Base-by-base conservation (phyloP, 768 basidiomycete species). In the Mycena rebaudengoi region DNA sequence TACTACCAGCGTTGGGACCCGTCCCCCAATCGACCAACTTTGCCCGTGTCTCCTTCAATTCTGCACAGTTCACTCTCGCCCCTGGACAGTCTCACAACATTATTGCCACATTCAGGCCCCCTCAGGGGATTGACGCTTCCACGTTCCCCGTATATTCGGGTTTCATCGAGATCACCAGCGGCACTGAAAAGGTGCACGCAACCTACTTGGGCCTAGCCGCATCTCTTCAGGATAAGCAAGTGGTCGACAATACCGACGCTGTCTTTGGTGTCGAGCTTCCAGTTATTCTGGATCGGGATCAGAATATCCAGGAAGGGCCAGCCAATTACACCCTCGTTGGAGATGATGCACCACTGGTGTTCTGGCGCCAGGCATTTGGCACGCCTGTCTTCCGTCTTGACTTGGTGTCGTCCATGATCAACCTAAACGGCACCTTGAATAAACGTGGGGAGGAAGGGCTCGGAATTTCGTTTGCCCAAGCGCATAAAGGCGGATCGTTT, bases 91-190 rank as follows among this genome's bases (percentile, higher is more conserved):
- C 80, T 5, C 76, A 78, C 29, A 70, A 71, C 25, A 76, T 90
- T 53, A 67, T 75, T 5, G 82, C 82, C 7, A 69, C 69, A 20
- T 84, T 91, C 75, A 78, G 73, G 0, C 78, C 83, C 0, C 89
- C 89, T 0, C 67, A 68, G 0, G 76, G 75, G 14, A 72, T 81
- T 45, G 78, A 82, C 49, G 65, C 80, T 2, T 66, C 69, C 26
- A 73, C 76, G 12, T 78, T 83, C 66, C 85, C 85, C 23, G 76
- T 84, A 52, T 84, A 82, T 71, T 82, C 82, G 25, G 85, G 84
- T 4, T 83, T 74, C 1, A 65, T 64, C 18, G 73, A 81, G 40
- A 62, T 77, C 21, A 72, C 74, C 69, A 74, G 78, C 48, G 70
- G 62, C 3, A 56, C 58, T 20, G 73, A 76, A 54, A 72, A 61